Conservation (phyloP, 148 eudicot genomes). For the Camellia lanceoleosa region DNA sequence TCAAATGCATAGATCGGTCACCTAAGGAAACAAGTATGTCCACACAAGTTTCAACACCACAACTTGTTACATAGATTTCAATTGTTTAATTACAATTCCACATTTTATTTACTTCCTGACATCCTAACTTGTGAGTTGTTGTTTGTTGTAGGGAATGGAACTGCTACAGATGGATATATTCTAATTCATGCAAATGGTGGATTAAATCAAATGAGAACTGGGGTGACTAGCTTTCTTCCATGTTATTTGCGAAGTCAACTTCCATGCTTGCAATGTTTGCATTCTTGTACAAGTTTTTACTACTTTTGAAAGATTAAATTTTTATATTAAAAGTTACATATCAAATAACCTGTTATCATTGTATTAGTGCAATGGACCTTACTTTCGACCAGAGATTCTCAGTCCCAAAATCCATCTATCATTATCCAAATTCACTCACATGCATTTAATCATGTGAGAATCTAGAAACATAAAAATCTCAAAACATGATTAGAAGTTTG, state of each 20-base stretch:
- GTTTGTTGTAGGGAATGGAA: slow-evolving; percentile 21
- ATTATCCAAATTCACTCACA: too few species aligned
- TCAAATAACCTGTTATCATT: too few species aligned
- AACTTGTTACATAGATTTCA: background rate
- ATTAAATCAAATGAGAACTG: slow-evolving; percentile 59
- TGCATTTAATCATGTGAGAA: too few species aligned
- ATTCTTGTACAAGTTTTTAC: too few species aligned
- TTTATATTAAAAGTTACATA: too few species aligned
- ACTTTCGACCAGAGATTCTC: too few species aligned
- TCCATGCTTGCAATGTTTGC: too few species aligned
- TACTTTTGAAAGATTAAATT: too few species aligned
- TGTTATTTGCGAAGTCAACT: too few species aligned
- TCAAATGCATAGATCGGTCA: slow-evolving; percentile 32
- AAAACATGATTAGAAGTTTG: background rate
- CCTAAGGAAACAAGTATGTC: slow-evolving; percentile 29
- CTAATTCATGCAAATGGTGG: slow-evolving; percentile 63
- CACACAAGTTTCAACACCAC: background rate
- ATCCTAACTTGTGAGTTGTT: background rate
- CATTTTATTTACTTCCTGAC: background rate
- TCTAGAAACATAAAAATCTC: background rate
- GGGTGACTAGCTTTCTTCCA: slow-evolving; percentile 27
- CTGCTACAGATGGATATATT: slow-evolving; percentile 43
- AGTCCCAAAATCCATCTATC: too few species aligned
- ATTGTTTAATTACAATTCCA: background rate
- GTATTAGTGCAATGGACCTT: too few species aligned